Evolutionary conservation across 768 basidiomycete genomes (phyloP).

Genomic region (Tulasnella sp.): DNA sequence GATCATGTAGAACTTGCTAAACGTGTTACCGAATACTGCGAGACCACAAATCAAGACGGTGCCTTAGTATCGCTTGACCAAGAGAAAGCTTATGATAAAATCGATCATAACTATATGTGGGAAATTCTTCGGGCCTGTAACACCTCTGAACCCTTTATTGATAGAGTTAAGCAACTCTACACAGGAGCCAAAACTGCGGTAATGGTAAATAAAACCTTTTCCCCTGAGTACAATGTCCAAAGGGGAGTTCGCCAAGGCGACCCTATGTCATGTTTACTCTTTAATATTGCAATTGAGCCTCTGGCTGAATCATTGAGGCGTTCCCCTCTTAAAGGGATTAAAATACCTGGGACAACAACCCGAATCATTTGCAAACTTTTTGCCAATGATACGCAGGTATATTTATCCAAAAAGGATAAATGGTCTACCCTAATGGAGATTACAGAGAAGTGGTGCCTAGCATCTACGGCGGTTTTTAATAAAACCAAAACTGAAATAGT

Average conservation of each 20-base stretch:
- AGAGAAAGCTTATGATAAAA: constrained; percentile 15
- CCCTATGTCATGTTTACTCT: constrained; percentile 10
- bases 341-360: background rate
- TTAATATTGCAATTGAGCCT: constrained; percentile 1
- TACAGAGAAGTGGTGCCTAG: constrained; percentile 22
- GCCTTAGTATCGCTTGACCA: constrained; percentile 1
- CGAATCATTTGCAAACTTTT: constrained; percentile 9
- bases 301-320: background rate
- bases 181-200: background rate
- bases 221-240: background rate
- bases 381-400: constrained; percentile 23
- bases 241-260: constrained; percentile 13
- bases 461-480: constrained; percentile 24
- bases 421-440: constrained; percentile 17
- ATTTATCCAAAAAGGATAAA: constrained; percentile 19
- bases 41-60: background rate
- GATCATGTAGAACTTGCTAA: constrained; percentile 8
- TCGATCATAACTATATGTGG: constrained; percentile 8
- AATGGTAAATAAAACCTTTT: background rate
- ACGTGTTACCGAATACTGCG: background rate
- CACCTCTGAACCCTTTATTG: background rate
- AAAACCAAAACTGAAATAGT: constrained; percentile 22
- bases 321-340: constrained; percentile 4
- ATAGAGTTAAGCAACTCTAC: background rate
- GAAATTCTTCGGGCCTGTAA: background rate